Conservation (phyloP, 2,329 filamentous ascomycete species). For the Clarireedia hainanense region DNA sequence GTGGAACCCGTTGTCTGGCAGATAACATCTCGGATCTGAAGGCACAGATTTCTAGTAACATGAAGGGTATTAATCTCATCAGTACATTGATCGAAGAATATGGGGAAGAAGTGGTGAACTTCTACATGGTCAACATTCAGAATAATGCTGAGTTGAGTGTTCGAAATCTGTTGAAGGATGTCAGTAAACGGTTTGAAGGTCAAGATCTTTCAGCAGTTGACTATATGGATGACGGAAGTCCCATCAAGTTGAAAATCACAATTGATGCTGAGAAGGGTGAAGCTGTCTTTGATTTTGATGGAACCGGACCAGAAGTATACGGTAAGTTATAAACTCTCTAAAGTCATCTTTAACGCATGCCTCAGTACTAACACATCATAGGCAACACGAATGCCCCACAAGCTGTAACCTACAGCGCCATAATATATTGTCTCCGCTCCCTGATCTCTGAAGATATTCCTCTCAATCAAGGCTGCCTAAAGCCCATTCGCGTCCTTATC, state of each 20-base stretch:
- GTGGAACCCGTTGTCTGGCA: constrained; percentile 67
- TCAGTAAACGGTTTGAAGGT: constrained; percentile 61
- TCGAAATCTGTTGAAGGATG: constrained; percentile 61
- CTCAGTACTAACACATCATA: constrained; percentile 16
- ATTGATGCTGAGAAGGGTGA: constrained; percentile 69
- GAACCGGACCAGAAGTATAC: constrained; percentile 73
- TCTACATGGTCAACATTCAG: constrained; percentile 80
- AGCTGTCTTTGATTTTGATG: constrained; percentile 70
- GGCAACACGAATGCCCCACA: constrained; percentile 73
- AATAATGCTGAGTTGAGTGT: constrained; percentile 73
- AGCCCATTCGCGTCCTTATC: constrained; percentile 66
- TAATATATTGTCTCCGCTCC: constrained; percentile 78
- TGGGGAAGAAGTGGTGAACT: constrained; percentile 66
- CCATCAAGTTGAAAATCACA: constrained; percentile 65
- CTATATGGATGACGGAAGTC: constrained; percentile 81
- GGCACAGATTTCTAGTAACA: constrained; percentile 79
- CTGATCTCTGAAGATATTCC: constrained; percentile 77
- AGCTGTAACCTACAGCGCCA: constrained; percentile 74
- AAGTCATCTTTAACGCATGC: not conserved
- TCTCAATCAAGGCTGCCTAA: constrained; percentile 77
- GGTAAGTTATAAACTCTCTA: constrained; percentile 33
- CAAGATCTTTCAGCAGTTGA: constrained; percentile 67
- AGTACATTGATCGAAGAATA: constrained; percentile 69
- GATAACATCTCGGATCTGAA: constrained; percentile 85
- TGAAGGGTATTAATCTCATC: constrained; percentile 76